Evolutionary conservation across 768 basidiomycete genomes (phyloP).

Genomic region (Erythrobasidium yunnanense): DNA sequence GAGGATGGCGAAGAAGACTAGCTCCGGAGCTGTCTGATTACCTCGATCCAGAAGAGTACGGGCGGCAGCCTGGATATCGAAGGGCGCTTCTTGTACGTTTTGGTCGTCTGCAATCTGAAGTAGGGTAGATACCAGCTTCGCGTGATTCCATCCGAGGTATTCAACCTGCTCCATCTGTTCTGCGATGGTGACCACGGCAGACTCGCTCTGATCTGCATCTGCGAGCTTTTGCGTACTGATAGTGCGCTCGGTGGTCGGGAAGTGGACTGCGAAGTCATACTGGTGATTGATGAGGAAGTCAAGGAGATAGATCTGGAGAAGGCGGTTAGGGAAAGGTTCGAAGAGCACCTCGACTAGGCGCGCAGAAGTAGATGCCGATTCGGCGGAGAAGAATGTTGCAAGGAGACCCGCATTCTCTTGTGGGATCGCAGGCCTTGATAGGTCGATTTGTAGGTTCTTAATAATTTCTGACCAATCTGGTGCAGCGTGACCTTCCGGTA

Average conservation of each 20-base stretch:
- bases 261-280: background rate
- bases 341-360: background rate
- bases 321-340: background rate
- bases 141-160: conserved; percentile 76
- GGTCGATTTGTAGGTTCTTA: background rate
- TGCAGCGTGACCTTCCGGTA: no score
- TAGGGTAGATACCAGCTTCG: conserved; percentile 77
- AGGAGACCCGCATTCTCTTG: background rate
- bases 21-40: conserved; percentile 80
- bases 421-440: background rate
- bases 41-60: conserved; percentile 85
- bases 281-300: background rate
- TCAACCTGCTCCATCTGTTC: background rate
- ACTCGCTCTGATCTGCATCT: background rate
- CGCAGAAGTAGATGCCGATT: background rate
- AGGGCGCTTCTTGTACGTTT: conserved; percentile 46
- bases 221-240: background rate
- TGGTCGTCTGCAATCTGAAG: conserved; percentile 69
- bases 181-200: background rate
- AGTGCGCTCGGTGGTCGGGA: background rate
- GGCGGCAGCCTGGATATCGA: conserved; percentile 50
- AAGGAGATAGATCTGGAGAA: background rate
- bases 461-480: no score
- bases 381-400: background rate
- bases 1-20: conserved; percentile 83